phyloP scores from a whole-genome alignment of 257 asterid species.

The Fraxinus quadrangulata region DNA sequence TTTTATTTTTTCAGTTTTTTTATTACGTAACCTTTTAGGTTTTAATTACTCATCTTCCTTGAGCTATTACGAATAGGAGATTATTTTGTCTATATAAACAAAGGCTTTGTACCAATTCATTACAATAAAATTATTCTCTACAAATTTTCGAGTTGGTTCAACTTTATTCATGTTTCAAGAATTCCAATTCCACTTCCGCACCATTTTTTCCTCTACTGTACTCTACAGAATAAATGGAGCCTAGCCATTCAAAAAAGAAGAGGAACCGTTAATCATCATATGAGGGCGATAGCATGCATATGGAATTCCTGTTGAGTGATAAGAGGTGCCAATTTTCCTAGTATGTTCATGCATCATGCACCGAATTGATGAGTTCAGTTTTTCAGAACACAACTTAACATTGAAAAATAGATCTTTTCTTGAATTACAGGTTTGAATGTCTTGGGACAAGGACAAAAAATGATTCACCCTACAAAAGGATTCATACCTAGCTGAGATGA shows the following conservation, averaged over 20 bases:
- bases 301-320: not conserved
- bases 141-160: too few relatives aligned
- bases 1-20: too few relatives aligned
- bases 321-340: not conserved
- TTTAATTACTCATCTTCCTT: too few relatives aligned
- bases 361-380: not conserved
- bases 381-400: constrained; percentile 3
- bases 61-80: too few relatives aligned
- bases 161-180: too few relatives aligned
- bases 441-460: not conserved
- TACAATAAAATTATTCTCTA: too few relatives aligned
- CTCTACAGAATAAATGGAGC: not conserved
- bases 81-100: too few relatives aligned
- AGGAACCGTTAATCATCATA: not conserved
- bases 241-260: not conserved
- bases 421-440: not conserved
- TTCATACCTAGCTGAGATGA: constrained; percentile 86
- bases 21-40: too few relatives aligned
- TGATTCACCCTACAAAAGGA: constrained; percentile 3
- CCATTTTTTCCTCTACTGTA: not conserved
- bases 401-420: not conserved
- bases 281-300: not conserved
- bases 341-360: constrained; percentile 11
- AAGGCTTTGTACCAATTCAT: too few relatives aligned
- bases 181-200: too few relatives aligned